These are phyloP conservation scores for Psilocybe azurescens DNA, from an alignment of 768 basidiomycete species.

Conservation along the genomic window DNA sequence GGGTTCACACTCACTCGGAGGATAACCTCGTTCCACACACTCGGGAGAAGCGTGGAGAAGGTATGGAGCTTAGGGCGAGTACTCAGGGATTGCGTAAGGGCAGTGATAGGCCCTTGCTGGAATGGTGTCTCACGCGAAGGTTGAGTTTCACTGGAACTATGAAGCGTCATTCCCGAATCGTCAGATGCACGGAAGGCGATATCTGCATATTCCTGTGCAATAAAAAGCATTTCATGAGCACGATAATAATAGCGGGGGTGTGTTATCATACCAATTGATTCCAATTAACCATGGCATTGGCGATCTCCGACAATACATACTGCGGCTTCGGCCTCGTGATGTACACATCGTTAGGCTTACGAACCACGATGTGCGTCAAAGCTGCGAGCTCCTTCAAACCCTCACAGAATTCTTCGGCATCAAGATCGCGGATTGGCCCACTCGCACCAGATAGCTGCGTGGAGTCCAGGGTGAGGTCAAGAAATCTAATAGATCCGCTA, in stretches of 20 bases:
- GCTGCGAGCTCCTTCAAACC: constrained; percentile 41
- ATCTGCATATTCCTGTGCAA: constrained; percentile 52
- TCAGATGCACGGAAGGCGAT: constrained; percentile 63
- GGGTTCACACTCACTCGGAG: constrained; percentile 55
- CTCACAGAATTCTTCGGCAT: constrained; percentile 43
- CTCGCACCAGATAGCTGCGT: constrained; percentile 28
- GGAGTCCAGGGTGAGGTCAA: constrained; percentile 45
- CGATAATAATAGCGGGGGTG: background rate
- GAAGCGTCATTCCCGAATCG: constrained; percentile 32
- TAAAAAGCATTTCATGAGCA: background rate
- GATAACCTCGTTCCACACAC: constrained; percentile 62
- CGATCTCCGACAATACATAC: constrained; percentile 49
- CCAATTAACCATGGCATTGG: constrained; percentile 50
- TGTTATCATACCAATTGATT: constrained; percentile 48
- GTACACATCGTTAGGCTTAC: constrained; percentile 57
- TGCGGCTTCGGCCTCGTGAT: constrained; percentile 55
- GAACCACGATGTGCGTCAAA: constrained; percentile 54
- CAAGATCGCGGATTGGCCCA: constrained; percentile 22
- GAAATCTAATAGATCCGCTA: constrained; percentile 24
- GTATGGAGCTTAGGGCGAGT: constrained; percentile 47
- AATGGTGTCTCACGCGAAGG: background rate
- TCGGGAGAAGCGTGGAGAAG: constrained; percentile 59
- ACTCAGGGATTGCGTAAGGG: constrained; percentile 40
- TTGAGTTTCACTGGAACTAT: constrained; percentile 9
- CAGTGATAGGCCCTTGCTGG: constrained; percentile 36